Evolutionary conservation across 2,329 filamentous ascomycete species (phyloP).

Genomic region (Lasiodiplodia sp.): DNA sequence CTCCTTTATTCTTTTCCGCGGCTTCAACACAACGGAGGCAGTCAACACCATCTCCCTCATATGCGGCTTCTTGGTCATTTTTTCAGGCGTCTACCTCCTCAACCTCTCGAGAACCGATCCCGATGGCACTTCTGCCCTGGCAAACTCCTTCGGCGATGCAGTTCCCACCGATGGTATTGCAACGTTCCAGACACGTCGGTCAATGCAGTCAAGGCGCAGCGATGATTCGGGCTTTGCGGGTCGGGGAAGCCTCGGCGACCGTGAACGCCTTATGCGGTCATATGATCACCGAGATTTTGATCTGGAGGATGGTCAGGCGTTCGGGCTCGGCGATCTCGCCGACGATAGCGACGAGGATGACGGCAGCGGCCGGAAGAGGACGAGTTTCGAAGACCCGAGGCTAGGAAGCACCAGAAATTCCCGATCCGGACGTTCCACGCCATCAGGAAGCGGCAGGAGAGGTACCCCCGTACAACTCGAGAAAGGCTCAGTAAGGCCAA

Average conservation of each 20-base stretch:
- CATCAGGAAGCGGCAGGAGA: constrained; percentile 25
- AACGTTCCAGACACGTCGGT: constrained; percentile 85
- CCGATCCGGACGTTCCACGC: constrained; percentile 23
- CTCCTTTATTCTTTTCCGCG: constrained; percentile 93
- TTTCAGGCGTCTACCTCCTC: constrained; percentile 92
- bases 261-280: constrained; percentile 84
- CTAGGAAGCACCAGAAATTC: constrained; percentile 6
- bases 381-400: constrained; percentile 42
- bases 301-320: constrained; percentile 62
- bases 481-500: constrained; percentile 17
- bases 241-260: constrained; percentile 62
- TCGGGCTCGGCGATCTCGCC: constrained; percentile 79
- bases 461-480: constrained; percentile 21
- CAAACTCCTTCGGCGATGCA: constrained; percentile 67
- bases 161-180: constrained; percentile 92
- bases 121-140: constrained; percentile 72
- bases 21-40: constrained; percentile 92
- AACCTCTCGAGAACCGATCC: constrained; percentile 95
- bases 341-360: constrained; percentile 66
- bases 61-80: constrained; percentile 92
- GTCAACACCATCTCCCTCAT: constrained; percentile 93
- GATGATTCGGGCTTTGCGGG: constrained; percentile 60
- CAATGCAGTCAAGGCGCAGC: constrained; percentile 88
- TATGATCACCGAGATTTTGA: constrained; percentile 57
- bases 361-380: constrained; percentile 39